Conservation (phyloP, 306 rosid genomes). For the Quercus wislizeni region DNA sequence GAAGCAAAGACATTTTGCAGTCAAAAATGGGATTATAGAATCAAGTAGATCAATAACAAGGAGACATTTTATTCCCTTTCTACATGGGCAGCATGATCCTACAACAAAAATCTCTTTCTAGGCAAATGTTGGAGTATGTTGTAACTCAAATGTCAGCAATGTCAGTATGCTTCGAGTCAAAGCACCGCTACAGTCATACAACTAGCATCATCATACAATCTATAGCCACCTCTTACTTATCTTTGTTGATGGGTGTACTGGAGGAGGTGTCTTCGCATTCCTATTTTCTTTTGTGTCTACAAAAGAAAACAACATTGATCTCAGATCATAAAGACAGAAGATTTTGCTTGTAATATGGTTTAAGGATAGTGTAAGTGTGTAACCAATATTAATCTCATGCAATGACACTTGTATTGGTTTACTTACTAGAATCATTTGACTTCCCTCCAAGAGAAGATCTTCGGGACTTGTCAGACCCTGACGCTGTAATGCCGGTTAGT, state of each 20-base stretch:
- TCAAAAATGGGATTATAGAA: not conserved
- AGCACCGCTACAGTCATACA: constrained; percentile 39
- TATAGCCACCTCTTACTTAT: constrained; percentile 51
- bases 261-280: constrained; percentile 81
- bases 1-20: not conserved
- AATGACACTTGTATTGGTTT: not conserved
- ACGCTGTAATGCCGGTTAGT: constrained; percentile 55
- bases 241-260: constrained; percentile 45
- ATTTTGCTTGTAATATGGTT: not conserved
- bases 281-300: constrained; percentile 56
- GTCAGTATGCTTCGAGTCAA: constrained; percentile 52
- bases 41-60: not conserved
- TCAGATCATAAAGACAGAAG: constrained; percentile 5
- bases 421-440: constrained; percentile 48
- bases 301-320: constrained; percentile 5
- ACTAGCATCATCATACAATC: not conserved
- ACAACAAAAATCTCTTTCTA: not conserved
- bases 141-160: constrained; percentile 25
- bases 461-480: constrained; percentile 46
- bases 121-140: not conserved
- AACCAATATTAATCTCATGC: too few species aligned
- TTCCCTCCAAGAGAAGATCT: constrained; percentile 85
- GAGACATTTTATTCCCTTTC: not conserved
- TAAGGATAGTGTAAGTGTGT: not conserved
- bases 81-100: not conserved